phyloP scores from a whole-genome alignment of 768 basidiomycete genomes.

The Termitomyces sp. region DNA sequence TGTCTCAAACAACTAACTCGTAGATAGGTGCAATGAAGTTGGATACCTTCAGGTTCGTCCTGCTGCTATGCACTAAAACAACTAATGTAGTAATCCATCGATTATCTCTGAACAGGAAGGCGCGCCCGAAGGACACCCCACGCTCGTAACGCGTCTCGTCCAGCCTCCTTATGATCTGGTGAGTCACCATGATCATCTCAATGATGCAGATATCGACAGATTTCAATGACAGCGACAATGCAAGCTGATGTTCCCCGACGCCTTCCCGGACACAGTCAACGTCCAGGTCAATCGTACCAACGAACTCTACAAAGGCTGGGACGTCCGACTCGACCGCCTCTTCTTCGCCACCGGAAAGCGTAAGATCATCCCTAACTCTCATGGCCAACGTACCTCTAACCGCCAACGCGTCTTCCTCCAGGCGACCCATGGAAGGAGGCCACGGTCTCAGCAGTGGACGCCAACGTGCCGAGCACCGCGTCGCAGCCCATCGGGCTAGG shows the following conservation, averaged over 20 bases:
- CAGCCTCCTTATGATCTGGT: conserved; percentile 53
- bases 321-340: conserved; percentile 46
- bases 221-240: conserved; percentile 50
- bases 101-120: conserved; percentile 27
- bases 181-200: conserved; percentile 8
- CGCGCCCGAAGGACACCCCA: conserved; percentile 29
- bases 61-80: not conserved
- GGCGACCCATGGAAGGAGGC: conserved; percentile 72
- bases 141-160: conserved; percentile 51
- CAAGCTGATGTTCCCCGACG: conserved; percentile 56
- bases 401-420: conserved; percentile 16
- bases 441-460: conserved; percentile 55
- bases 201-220: not conserved
- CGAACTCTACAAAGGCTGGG: conserved; percentile 53
- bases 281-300: conserved; percentile 43
- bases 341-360: conserved; percentile 70
- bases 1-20: not conserved
- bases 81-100: not conserved
- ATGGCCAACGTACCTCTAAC: not conserved
- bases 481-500: conserved; percentile 51
- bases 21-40: conserved; percentile 58
- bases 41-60: conserved; percentile 46
- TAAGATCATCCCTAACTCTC: conserved; percentile 26
- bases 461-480: conserved; percentile 38
- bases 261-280: conserved; percentile 41